Percentiles rank a stretch among this genome's conserved stretches.
These are phyloP conservation scores for Ballota nigra DNA, from an alignment of 257 asterid genomes.

Conservation along the genomic window DNA sequence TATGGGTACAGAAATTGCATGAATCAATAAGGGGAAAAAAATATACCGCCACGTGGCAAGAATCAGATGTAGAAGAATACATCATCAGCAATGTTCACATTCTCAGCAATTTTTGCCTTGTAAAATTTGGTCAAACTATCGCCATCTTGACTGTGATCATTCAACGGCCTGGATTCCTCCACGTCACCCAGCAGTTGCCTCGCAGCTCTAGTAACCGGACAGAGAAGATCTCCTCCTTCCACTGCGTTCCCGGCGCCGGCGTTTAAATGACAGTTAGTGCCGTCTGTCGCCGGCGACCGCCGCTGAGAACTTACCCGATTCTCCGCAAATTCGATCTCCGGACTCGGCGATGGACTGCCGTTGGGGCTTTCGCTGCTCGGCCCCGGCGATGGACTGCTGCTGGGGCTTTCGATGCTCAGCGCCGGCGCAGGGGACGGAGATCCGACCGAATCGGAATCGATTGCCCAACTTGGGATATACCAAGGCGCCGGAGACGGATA, in stretches of 20 bases:
- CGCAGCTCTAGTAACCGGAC: slow-evolving; percentile 33
- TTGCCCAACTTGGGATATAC: neutral
- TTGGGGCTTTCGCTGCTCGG: slow-evolving; percentile 8
- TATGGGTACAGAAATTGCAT: neutral
- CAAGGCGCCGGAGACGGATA: slow-evolving; percentile 21
- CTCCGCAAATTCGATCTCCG: neutral
- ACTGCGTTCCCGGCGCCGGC: slow-evolving; percentile 26
- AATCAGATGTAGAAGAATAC: slow-evolving; percentile 49
- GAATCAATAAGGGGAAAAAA: neutral
- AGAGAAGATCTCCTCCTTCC: slow-evolving; percentile 53
- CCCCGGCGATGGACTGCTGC: slow-evolving; percentile 10
- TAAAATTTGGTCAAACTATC: slow-evolving; percentile 25
- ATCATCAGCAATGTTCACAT: slow-evolving; percentile 60
- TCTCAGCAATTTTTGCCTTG: slow-evolving; percentile 25
- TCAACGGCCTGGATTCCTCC: slow-evolving; percentile 34
- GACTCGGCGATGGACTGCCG: slow-evolving; percentile 12
- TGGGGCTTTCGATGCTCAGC: slow-evolving; percentile 3
- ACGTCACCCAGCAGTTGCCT: slow-evolving; percentile 34
- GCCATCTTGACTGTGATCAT: slow-evolving; percentile 17
- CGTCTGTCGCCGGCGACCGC: slow-evolving; percentile 23
- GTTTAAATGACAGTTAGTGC: slow-evolving; percentile 30
- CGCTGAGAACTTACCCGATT: slow-evolving; percentile 3
- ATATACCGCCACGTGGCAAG: slow-evolving; percentile 19
- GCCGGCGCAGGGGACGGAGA: slow-evolving; percentile 27
- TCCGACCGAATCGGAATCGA: neutral